Evolutionary conservation across 495 filamentous ascomycete species (phyloP).

Genomic region (Penicillium malachiteum): DNA sequence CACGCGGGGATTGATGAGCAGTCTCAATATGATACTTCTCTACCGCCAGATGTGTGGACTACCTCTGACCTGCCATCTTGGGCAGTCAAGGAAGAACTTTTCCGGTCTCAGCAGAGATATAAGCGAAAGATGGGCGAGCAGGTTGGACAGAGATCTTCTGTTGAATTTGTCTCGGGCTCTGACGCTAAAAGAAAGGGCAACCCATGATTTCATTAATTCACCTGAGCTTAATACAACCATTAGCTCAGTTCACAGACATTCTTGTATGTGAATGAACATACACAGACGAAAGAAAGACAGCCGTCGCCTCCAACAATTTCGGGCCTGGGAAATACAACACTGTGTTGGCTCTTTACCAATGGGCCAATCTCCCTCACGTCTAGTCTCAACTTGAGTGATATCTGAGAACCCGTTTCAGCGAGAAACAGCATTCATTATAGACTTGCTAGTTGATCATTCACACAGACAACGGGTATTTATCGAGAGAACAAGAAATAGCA

Average conservation of each 20-base stretch:
- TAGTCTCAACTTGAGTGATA: too few species aligned
- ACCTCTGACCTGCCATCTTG: constrained; percentile 61
- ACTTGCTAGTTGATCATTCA: too few species aligned
- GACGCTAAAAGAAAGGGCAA: constrained; percentile 6
- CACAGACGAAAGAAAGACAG: too few species aligned
- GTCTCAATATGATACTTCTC: constrained; percentile 73
- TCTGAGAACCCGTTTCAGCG: too few species aligned
- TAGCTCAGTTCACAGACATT: not conserved
- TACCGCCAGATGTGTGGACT: constrained; percentile 68
- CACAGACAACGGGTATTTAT: too few species aligned
- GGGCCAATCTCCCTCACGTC: too few species aligned
- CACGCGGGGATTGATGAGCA: constrained; percentile 71
- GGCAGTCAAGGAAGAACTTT: constrained; percentile 73
- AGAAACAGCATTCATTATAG: too few species aligned
- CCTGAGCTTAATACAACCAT: not conserved
- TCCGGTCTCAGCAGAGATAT: constrained; percentile 61
- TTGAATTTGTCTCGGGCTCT: constrained; percentile 73
- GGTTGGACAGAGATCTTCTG: constrained; percentile 55
- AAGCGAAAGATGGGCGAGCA: constrained; percentile 59
- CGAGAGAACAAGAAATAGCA: not conserved
- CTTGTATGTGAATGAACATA: too few species aligned
- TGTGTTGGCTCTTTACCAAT: too few species aligned
- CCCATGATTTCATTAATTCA: constrained; percentile 4
- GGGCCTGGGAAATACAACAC: too few species aligned
- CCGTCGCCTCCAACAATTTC: too few species aligned